These are phyloP conservation scores for Aureobasidium sp. DNA, from an alignment of 2,329 filamentous ascomycete species.

Conservation along the genomic window DNA sequence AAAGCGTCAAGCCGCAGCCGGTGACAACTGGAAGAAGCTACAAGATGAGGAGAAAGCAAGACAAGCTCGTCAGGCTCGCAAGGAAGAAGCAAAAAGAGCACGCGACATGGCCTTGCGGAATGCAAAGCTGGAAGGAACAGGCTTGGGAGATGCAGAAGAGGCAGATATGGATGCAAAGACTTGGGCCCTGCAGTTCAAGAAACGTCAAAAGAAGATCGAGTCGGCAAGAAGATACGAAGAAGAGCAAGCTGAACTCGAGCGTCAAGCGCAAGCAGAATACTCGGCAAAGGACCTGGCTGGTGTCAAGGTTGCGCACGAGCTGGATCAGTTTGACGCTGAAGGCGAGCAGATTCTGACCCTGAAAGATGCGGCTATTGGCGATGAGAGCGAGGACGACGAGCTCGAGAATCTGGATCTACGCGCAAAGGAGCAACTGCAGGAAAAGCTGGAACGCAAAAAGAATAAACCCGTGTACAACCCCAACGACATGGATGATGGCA, in stretches of 20 bases:
- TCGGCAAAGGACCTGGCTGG: conserved; percentile 89
- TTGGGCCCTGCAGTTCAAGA: conserved; percentile 93
- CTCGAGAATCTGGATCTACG: conserved; percentile 80
- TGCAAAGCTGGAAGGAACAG: conserved; percentile 81
- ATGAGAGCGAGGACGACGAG: conserved; percentile 87
- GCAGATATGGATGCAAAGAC: conserved; percentile 79
- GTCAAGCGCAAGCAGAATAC: conserved; percentile 78
- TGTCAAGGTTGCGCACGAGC: conserved; percentile 91
- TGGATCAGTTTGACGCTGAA: conserved; percentile 78
- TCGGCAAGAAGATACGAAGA: conserved; percentile 74
- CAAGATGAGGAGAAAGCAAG: conserved; percentile 78
- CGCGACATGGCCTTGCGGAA: conserved; percentile 85
- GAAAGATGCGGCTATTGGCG: conserved; percentile 90
- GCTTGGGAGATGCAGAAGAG: conserved; percentile 79
- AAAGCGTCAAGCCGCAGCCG: conserved; percentile 75
- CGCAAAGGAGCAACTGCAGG: conserved; percentile 76
- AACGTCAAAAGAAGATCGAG: conserved; percentile 91
- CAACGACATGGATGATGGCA: conserved; percentile 72
- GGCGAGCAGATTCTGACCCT: conserved; percentile 92
- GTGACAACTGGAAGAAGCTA: conserved; percentile 77
- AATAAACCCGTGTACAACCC: conserved; percentile 92
- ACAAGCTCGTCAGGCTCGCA: conserved; percentile 79
- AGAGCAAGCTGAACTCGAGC: conserved; percentile 77
- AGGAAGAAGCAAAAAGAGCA: conserved; percentile 87
- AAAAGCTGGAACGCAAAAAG: conserved; percentile 89